These are phyloP conservation scores for Boletus pseudo-olivaceus DNA, from an alignment of 768 basidiomycete species.

Conservation along the genomic window DNA sequence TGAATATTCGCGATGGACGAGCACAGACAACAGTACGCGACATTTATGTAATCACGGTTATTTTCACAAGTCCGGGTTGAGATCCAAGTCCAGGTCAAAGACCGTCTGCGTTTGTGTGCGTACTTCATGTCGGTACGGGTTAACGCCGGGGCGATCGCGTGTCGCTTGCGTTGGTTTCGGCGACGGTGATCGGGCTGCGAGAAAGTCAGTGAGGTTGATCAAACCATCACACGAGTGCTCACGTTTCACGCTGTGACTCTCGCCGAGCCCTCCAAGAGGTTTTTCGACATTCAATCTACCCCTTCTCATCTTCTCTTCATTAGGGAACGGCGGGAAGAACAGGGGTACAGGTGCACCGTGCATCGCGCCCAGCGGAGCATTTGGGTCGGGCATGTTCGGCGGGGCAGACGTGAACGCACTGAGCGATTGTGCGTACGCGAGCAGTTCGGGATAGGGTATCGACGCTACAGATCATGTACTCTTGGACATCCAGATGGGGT, in stretches of 20 bases:
- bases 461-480: conserved; percentile 44
- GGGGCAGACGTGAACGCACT: conserved; percentile 87
- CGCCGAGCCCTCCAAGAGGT: conserved; percentile 72
- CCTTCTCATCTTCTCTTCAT: conserved; percentile 87
- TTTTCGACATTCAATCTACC: conserved; percentile 78
- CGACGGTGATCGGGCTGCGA: conserved; percentile 58
- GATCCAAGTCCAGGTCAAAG: conserved; percentile 79
- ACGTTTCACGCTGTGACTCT: conserved; percentile 82
- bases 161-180: conserved; percentile 48
- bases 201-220: conserved; percentile 3
- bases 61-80: conserved; percentile 72
- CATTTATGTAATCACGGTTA: conserved; percentile 22
- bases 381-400: conserved; percentile 79
- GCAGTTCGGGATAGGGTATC: conserved; percentile 77
- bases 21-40: not conserved
- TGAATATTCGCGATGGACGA: conserved; percentile 9
- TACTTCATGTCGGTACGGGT: conserved; percentile 71
- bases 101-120: conserved; percentile 57
- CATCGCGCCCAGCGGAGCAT: conserved; percentile 37
- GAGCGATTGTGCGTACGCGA: conserved; percentile 81
- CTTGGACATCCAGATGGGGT: not conserved
- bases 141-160: conserved; percentile 50
- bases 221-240: conserved; percentile 22
- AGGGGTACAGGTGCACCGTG: conserved; percentile 73
- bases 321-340: conserved; percentile 89